phyloP scores from a whole-genome alignment of 2,329 filamentous ascomycete species.

The Fusarium buxicola region DNA sequence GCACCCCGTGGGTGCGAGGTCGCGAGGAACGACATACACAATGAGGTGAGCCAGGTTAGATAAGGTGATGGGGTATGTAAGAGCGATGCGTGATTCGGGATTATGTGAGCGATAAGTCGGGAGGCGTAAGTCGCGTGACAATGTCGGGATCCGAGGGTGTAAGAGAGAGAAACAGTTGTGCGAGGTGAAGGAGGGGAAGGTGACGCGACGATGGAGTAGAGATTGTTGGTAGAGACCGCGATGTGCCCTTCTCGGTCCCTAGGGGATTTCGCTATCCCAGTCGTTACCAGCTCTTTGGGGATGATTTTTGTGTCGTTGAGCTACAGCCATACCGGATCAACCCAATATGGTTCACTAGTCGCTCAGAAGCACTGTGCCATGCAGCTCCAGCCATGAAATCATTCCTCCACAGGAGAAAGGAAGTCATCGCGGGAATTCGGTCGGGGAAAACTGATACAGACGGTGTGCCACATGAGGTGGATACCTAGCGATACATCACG shows the following conservation, averaged over 20 bases:
- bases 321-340: slow-evolving; percentile 38
- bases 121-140: slow-evolving; percentile 38
- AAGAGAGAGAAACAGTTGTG: slow-evolving; percentile 41
- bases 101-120: slow-evolving; percentile 45
- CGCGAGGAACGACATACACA: slow-evolving; percentile 33
- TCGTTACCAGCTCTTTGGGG: slow-evolving; percentile 37
- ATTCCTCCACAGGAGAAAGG: slow-evolving; percentile 32
- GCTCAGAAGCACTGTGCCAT: slow-evolving; percentile 39
- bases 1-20: slow-evolving; percentile 29
- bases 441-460: slow-evolving; percentile 37
- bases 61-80: slow-evolving; percentile 45
- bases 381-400: slow-evolving; percentile 29
- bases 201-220: slow-evolving; percentile 45
- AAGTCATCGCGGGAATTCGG: slow-evolving; percentile 33
- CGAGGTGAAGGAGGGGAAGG: slow-evolving; percentile 40
- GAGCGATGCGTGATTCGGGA: slow-evolving; percentile 43
- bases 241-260: slow-evolving; percentile 46
- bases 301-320: slow-evolving; percentile 42
- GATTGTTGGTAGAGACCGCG: slow-evolving; percentile 45
- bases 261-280: slow-evolving; percentile 34
- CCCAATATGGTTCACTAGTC: slow-evolving; percentile 39
- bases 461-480: slow-evolving; percentile 30
- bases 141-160: slow-evolving; percentile 35
- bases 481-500: slow-evolving; percentile 36
- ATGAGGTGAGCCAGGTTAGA: slow-evolving; percentile 35